phyloP scores from a whole-genome alignment of 371 early-diverging fungal genomes.

The Homolaphlyctis polyrhiza region DNA sequence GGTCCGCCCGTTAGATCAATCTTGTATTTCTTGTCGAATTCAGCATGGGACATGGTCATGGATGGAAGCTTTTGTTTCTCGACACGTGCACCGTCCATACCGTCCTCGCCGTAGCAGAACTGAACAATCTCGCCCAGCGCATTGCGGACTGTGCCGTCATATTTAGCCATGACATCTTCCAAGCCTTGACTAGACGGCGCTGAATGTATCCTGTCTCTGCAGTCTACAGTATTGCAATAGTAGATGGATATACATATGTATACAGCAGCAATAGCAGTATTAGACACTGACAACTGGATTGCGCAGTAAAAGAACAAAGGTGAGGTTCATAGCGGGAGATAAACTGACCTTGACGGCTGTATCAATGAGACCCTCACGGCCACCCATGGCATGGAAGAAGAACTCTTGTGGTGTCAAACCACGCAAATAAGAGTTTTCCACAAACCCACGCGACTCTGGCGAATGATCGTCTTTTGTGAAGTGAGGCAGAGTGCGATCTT shows the following conservation, averaged over 20 bases:
- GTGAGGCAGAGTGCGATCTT: constrained; percentile 95
- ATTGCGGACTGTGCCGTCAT: constrained; percentile 98
- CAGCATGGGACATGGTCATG: constrained; percentile 59
- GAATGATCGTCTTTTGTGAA: constrained; percentile 98
- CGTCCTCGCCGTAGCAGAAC: constrained; percentile 98
- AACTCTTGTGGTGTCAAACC: constrained; percentile 99
- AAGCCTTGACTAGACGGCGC: constrained; percentile 98
- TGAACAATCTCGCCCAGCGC: constrained; percentile 90
- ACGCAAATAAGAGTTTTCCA: constrained; percentile 96
- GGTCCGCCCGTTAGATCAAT: constrained; percentile 65
- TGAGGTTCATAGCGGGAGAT: too few relatives aligned
- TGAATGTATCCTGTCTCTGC: constrained; percentile 99
- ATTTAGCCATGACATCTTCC: constrained; percentile 97
- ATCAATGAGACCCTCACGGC: constrained; percentile 98
- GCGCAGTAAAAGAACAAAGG: too few relatives aligned
- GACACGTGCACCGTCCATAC: constrained; percentile 93
- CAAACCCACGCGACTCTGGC: constrained; percentile 97
- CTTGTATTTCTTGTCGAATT: constrained; percentile 74
- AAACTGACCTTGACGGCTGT: constrained; percentile 99
- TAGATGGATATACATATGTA: too few relatives aligned
- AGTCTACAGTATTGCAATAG: too few relatives aligned
- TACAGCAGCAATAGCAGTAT: too few relatives aligned
- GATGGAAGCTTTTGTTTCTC: constrained; percentile 80
- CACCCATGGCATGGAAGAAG: constrained; percentile 99
- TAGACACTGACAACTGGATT: too few relatives aligned